Evolutionary conservation across 2,329 filamentous ascomycete genomes (phyloP).

Genomic region (Ustulina deusta): DNA sequence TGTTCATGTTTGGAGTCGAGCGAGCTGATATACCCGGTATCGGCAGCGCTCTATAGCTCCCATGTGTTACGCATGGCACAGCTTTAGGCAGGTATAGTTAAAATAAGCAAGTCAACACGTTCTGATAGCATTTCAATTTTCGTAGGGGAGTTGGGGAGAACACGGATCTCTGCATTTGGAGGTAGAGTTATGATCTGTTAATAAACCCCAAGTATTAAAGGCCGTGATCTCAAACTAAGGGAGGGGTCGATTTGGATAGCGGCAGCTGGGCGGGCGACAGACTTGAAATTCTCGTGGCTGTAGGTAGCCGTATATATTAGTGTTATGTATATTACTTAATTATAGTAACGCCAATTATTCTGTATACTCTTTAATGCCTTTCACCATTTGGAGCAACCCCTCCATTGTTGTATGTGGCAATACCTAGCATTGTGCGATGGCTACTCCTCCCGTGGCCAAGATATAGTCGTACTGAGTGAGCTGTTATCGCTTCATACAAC

Average conservation of each 20-base stretch:
- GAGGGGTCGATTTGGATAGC: neutral
- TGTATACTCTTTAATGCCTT: neutral
- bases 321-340: too few relatives aligned
- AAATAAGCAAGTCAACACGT: neutral
- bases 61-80: neutral
- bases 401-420: constrained; percentile 3
- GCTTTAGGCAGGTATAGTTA: neutral
- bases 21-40: constrained; percentile 7
- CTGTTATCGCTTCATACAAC: constrained; percentile 6
- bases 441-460: constrained; percentile 7
- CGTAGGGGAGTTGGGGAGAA: neutral
- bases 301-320: too few relatives aligned
- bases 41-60: neutral
- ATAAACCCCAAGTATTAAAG: too few relatives aligned
- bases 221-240: too few relatives aligned
- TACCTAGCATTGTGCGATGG: constrained; percentile 8
- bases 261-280: neutral
- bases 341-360: neutral
- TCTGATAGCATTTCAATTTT: neutral
- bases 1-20: neutral
- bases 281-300: neutral
- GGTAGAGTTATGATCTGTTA: too few relatives aligned
- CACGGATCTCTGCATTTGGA: constrained; percentile 1
- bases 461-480: constrained; percentile 15
- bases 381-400: neutral